A percentile compares a stretch with the other conserved stretches of the same genome.
Conservation (phyloP, 1,284 basidiomycete species). For the Porphyrellus sp. region DNA sequence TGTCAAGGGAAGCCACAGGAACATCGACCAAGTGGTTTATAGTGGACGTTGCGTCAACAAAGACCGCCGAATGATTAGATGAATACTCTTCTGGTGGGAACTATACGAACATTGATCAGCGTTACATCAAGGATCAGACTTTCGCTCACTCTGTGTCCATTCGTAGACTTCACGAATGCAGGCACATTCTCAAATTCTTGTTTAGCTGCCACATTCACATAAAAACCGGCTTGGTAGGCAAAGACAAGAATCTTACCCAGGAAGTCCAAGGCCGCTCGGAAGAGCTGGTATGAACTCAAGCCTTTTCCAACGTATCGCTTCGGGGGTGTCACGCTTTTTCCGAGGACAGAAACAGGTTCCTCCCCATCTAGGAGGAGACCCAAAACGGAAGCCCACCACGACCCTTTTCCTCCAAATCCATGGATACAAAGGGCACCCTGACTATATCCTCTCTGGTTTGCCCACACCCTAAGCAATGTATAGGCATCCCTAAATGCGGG, state of each 20-base stretch:
- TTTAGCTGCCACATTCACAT: constrained; percentile 47
- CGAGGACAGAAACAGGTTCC: constrained; percentile 37
- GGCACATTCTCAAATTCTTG: constrained; percentile 66
- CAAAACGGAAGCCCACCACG: constrained; percentile 72
- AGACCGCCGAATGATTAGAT: constrained; percentile 49
- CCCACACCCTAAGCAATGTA: constrained; percentile 85
- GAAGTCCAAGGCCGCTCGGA: constrained; percentile 78
- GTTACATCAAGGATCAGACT: constrained; percentile 5
- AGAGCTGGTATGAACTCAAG: constrained; percentile 84
- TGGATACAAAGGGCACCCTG: constrained; percentile 55
- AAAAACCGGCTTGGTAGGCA: constrained; percentile 1
- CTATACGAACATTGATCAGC: constrained; percentile 34
- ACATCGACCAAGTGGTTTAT: constrained; percentile 82
- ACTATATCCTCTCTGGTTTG: constrained; percentile 80
- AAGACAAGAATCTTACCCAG: constrained; percentile 47
- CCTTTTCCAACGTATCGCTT: constrained; percentile 65
- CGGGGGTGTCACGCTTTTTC: constrained; percentile 37
- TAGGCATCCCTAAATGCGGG: constrained; percentile 76
- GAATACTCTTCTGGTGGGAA: constrained; percentile 56
- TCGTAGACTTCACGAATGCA: constrained; percentile 59
- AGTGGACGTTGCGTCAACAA: constrained; percentile 79
- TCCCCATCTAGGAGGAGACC: constrained; percentile 72
- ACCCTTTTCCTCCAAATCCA: constrained; percentile 65
- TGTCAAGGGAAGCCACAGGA: constrained; percentile 65
- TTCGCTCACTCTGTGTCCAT: constrained; percentile 46